Base-by-base conservation (phyloP, 371 early-diverging fungal genomes). In the Sporodiniella umbellata region DNA sequence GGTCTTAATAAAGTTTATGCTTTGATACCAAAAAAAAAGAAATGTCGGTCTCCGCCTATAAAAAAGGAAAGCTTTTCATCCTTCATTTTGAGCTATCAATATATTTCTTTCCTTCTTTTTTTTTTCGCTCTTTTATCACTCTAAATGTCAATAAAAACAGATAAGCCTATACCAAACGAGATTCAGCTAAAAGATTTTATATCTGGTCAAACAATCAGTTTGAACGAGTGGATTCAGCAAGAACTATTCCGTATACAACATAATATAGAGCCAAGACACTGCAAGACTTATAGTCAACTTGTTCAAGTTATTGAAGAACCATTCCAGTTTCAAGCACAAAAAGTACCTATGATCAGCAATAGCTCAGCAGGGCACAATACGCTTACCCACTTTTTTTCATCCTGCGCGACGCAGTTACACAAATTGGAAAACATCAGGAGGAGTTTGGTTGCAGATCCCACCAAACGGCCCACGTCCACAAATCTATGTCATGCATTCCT, bases 211-310 rank as follows among this genome's bases (percentile, higher is more conserved):
- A 47, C 45, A 19, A 52, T 55, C 3, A 45, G 56, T 4, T 38
- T 55, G 17, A 42, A 55, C 24, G 72, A 72, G 52, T 72, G 72
- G 72, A 58, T 72, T 10, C 46, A 52, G 5, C 53, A 63, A 30
- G 72, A 72, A 48, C 35, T 68, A 28, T 44, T 33, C 25, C 59
- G 72, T 8, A 44, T 72, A 11, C 49, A 54, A 24, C 42, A 66
- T 22, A 51, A 68, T 23, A 47, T 52, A 10, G 48, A 49, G 8
- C 69, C 68, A 53, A 47, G 72, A 28, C 72, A 72, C 38, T 72
- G 61, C 38, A 33, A 48, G 19, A 60, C 53, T 19, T 62, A 68
- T 47, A 60, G 63, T 14, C 49, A 52, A 24, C 40, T 72, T 14
- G 42, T 56, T 11, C 53, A 65, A 50, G 58, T 68, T 8, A 58